Conservation (phyloP, 2,329 filamentous ascomycete species). For the Gremmenia infestans region DNA sequence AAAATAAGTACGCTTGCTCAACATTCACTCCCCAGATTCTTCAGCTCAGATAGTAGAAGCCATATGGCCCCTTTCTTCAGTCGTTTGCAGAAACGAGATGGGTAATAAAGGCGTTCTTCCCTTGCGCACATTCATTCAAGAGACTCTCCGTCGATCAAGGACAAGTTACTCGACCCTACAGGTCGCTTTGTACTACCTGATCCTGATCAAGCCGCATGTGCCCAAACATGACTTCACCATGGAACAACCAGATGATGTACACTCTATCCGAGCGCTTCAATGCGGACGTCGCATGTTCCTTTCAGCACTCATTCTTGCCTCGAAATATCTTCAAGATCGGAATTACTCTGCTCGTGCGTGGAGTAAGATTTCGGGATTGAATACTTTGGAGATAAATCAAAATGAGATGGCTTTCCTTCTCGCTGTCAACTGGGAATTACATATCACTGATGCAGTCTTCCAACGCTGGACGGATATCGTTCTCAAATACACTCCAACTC, state of each 20-base stretch:
- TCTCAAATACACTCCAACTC: conserved; percentile 64
- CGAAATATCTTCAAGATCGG: conserved; percentile 95
- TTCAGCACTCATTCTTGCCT: conserved; percentile 87
- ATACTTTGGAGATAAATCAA: conserved; percentile 88
- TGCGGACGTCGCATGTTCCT: conserved; percentile 98
- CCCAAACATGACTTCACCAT: conserved; percentile 79
- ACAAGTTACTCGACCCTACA: conserved; percentile 97
- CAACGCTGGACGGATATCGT: conserved; percentile 93
- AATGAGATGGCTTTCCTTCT: conserved; percentile 91
- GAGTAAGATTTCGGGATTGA: conserved; percentile 98
- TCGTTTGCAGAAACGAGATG: conserved; percentile 67
- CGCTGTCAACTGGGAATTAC: conserved; percentile 89
- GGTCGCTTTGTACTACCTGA: conserved; percentile 92
- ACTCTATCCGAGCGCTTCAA: conserved; percentile 74
- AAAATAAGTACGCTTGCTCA: conserved; percentile 31
- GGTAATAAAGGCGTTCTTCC: conserved; percentile 76
- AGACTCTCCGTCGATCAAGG: conserved; percentile 88
- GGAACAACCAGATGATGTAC: conserved; percentile 72
- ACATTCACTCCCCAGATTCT: conserved; percentile 62
- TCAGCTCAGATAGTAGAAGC: conserved; percentile 95
- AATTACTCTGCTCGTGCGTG: conserved; percentile 97
- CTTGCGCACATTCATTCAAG: conserved; percentile 92
- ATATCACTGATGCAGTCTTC: conserved; percentile 85
- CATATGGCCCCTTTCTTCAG: conserved; percentile 90
- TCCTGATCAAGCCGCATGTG: conserved; percentile 88